Evolutionary conservation across 108 stramenopile species (phyloP).

Genomic region (Stephanodiscus minutulus): DNA sequence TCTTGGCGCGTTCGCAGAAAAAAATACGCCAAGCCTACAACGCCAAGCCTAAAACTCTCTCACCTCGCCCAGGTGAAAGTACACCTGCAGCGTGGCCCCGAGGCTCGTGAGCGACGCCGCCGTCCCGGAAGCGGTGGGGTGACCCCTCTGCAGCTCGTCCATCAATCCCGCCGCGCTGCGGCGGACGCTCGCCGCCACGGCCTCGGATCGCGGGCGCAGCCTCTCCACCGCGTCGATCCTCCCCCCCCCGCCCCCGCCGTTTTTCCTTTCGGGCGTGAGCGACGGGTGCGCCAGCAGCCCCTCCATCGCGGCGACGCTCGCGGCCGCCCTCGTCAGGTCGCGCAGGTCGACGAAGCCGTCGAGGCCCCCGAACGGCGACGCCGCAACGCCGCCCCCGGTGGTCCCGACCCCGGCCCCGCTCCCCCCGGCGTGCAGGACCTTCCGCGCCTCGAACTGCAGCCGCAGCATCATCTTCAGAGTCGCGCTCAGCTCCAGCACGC

Average conservation of each 20-base stretch:
- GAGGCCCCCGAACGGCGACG: conserved; percentile 18
- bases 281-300: conserved; percentile 66
- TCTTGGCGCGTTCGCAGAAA: too few relatives aligned
- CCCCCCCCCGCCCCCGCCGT: conserved; percentile 4
- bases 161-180: conserved; percentile 65
- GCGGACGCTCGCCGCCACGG: conserved; percentile 51
- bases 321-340: conserved; percentile 83
- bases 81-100: conserved; percentile 85
- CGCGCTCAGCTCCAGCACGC: conserved; percentile 66
- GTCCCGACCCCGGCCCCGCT: too few relatives aligned
- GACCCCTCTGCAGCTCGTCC: conserved; percentile 51
- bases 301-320: conserved; percentile 77
- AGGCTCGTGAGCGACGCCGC: conserved; percentile 47
- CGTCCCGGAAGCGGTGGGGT: conserved; percentile 34
- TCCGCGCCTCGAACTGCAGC: conserved; percentile 75
- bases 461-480: conserved; percentile 84
- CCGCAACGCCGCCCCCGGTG: too few relatives aligned
- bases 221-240: conserved; percentile 69
- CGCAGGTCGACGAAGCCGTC: conserved; percentile 54
- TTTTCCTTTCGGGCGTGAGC: conserved; percentile 26
- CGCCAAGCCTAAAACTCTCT: too few relatives aligned
- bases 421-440: conserved; percentile 54
- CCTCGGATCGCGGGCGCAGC: conserved; percentile 32
- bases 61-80: conserved; percentile 76
- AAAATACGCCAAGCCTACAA: too few relatives aligned